Evolutionary conservation across 2,329 filamentous ascomycete genomes (phyloP).

Genomic region (Aurifilum marmelostoma): DNA sequence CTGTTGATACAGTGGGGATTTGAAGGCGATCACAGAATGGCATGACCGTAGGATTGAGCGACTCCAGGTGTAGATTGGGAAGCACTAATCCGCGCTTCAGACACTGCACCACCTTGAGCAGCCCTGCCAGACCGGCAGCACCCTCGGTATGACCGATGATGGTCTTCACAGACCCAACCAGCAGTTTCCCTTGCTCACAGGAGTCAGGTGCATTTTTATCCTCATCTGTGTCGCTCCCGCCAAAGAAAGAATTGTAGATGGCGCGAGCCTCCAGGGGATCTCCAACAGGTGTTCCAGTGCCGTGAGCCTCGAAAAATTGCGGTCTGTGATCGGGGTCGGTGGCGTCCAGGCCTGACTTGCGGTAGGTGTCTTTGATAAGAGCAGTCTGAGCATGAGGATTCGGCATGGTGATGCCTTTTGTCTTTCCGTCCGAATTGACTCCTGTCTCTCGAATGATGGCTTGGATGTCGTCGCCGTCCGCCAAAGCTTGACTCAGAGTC

Average conservation of each 20-base stretch:
- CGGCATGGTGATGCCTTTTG: constrained; percentile 59
- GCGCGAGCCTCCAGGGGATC: constrained; percentile 49
- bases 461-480: constrained; percentile 51
- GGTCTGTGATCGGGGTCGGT: constrained; percentile 39
- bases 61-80: constrained; percentile 48
- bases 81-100: constrained; percentile 46
- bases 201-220: background rate
- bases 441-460: constrained; percentile 52
- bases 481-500: constrained; percentile 51
- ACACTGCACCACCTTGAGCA: constrained; percentile 49
- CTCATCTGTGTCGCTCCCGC: background rate
- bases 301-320: constrained; percentile 54
- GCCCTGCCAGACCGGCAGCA: constrained; percentile 51
- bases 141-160: constrained; percentile 55
- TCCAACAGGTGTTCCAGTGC: constrained; percentile 44
- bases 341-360: constrained; percentile 45
- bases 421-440: constrained; percentile 54
- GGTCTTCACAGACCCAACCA: constrained; percentile 49
- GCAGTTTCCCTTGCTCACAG: constrained; percentile 33
- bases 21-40: constrained; percentile 40
- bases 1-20: constrained; percentile 38
- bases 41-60: constrained; percentile 45
- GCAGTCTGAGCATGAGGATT: constrained; percentile 48
- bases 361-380: constrained; percentile 51
- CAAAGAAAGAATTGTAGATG: constrained; percentile 47